Percentiles rank a stretch among this genome's conserved stretches.
These are phyloP conservation scores for Claviceps citrina DNA, from an alignment of 2,329 filamentous ascomycete genomes.

Conservation along the genomic window DNA sequence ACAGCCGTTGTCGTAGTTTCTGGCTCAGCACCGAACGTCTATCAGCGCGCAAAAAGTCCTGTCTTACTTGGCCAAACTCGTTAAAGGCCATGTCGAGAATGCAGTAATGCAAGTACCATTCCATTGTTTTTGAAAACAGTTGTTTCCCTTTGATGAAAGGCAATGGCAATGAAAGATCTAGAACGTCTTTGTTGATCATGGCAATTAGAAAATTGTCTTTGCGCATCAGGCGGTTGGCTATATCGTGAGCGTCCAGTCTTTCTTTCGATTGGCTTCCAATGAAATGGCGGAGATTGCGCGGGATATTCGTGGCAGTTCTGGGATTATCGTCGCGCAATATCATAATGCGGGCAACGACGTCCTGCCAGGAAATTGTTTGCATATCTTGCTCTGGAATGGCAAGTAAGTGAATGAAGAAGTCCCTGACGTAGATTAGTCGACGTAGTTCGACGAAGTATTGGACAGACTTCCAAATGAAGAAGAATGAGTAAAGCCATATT, in stretches of 20 bases:
- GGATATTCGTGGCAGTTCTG: conserved; percentile 50
- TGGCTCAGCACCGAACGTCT: conserved; percentile 65
- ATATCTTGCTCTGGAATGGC: conserved; percentile 73
- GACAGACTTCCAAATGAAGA: conserved; percentile 68
- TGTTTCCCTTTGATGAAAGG: conserved; percentile 69
- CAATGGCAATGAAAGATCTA: conserved; percentile 73
- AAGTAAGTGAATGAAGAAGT: conserved; percentile 72
- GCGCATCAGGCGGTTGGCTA: conserved; percentile 91
- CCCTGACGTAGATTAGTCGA: conserved; percentile 59
- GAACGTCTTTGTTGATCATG: conserved; percentile 88
- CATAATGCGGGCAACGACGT: conserved; percentile 76
- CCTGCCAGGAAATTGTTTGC: conserved; percentile 88
- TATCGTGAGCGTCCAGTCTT: conserved; percentile 87
- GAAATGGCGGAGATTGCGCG: conserved; percentile 35
- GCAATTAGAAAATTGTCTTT: conserved; percentile 95
- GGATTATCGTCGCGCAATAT: conserved; percentile 70
- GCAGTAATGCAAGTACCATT: conserved; percentile 83
- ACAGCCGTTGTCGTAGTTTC: conserved; percentile 61
- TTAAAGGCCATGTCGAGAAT: conserved; percentile 93
- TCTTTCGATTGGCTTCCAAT: conserved; percentile 82
- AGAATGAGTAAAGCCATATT: conserved; percentile 72
- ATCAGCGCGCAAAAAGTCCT: conserved; percentile 71
- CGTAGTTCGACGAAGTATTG: conserved; percentile 60
- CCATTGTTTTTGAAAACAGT: conserved; percentile 74
- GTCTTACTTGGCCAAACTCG: conserved; percentile 70